Percentiles rank a stretch among this genome's conserved stretches.
These are phyloP conservation scores for Vaccinium darrowii DNA, from an alignment of 148 eudicot species.

Conservation along the genomic window DNA sequence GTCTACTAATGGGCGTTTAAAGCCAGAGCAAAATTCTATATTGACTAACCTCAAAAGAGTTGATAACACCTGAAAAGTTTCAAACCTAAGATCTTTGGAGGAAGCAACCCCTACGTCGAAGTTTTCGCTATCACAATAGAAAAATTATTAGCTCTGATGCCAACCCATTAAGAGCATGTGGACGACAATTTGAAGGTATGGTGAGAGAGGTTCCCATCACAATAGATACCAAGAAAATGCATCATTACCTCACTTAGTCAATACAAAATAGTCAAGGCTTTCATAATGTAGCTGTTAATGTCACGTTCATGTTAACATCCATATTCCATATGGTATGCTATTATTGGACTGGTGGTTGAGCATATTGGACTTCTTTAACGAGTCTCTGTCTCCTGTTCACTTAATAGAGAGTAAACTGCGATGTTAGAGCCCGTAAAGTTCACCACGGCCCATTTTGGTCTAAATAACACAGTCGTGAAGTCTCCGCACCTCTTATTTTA, in stretches of 20 bases:
- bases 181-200: neutral
- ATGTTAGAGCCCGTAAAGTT: neutral
- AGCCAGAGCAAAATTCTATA: no score
- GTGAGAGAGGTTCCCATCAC: constrained; percentile 1
- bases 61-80: no score
- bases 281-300: neutral
- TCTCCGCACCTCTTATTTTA: neutral
- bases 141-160: no score
- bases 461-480: neutral
- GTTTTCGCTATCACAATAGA: no score
- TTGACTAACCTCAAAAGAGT: no score
- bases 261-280: neutral
- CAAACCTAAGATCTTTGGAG: no score
- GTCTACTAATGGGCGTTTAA: no score
- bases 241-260: neutral
- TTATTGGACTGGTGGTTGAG: neutral
- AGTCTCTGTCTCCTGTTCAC: neutral
- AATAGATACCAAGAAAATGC: constrained; percentile 3
- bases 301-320: neutral
- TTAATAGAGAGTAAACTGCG: neutral
- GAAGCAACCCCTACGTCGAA: no score
- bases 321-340: no score
- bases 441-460: neutral
- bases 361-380: neutral
- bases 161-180: neutral